Conservation (phyloP, 2,329 filamentous ascomycete species). For the Sporothrix brasiliensis region DNA sequence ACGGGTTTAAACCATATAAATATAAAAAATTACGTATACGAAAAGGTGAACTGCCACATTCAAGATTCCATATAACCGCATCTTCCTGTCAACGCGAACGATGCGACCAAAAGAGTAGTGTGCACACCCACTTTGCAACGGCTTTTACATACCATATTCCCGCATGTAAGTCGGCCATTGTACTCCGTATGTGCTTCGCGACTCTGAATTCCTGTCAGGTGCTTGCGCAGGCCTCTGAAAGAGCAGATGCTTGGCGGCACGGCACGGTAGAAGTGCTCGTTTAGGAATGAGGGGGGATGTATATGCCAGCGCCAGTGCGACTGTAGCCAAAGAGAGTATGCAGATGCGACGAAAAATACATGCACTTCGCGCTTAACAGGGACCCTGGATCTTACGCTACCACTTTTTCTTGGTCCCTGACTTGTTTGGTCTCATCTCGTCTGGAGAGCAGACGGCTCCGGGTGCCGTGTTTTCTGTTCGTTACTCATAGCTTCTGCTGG, state of each 20-base stretch:
- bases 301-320: neutral
- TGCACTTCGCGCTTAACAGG: neutral
- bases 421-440: slow-evolving; percentile 17
- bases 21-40: no score
- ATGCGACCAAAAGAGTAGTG: slow-evolving; percentile 2
- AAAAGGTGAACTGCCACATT: neutral
- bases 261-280: slow-evolving; percentile 26
- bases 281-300: slow-evolving; percentile 6
- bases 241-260: neutral
- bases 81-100: slow-evolving; percentile 2
- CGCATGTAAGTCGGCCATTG: neutral
- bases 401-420: neutral
- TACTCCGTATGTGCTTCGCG: neutral
- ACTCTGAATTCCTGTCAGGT: neutral
- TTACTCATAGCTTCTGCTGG: slow-evolving; percentile 3
- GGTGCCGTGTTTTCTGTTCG: slow-evolving; percentile 14
- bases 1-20: neutral
- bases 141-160: neutral
- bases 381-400: slow-evolving; percentile 2
- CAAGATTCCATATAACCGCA: neutral
- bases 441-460: neutral
- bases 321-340: neutral
- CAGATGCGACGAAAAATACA: slow-evolving; percentile 5
- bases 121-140: slow-evolving; percentile 6
- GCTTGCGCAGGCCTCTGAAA: neutral